phyloP scores from a whole-genome alignment of 805 yeast species.

The Blastobotrys terrestris region DNA sequence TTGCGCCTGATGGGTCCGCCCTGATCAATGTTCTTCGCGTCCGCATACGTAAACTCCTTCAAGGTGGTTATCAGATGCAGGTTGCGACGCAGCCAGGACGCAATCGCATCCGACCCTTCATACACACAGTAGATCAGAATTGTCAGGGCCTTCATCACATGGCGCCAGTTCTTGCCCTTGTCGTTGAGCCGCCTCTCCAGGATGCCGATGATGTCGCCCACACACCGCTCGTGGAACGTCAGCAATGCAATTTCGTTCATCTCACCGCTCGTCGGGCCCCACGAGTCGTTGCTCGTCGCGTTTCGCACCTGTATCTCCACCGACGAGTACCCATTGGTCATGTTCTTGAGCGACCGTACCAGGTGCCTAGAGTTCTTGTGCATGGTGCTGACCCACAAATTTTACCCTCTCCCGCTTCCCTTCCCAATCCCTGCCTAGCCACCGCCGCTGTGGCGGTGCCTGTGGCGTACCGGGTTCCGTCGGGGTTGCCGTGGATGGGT shows the following conservation, averaged over 20 bases:
- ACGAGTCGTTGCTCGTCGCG: constrained; percentile 78
- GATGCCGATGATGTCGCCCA: constrained; percentile 86
- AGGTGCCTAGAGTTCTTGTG: constrained; percentile 42
- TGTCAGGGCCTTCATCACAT: constrained; percentile 75
- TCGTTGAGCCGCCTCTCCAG: constrained; percentile 86
- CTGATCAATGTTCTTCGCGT: constrained; percentile 34
- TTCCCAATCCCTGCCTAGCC: background rate
- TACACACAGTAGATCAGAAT: constrained; percentile 83
- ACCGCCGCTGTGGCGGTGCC: background rate
- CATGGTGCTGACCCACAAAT: background rate
- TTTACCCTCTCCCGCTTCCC: background rate
- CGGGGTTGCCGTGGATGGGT: too few species aligned
- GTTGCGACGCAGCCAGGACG: constrained; percentile 83
- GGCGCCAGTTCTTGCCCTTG: constrained; percentile 96
- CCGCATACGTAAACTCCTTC: constrained; percentile 79
- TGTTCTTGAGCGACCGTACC: constrained; percentile 79
- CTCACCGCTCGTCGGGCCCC: constrained; percentile 70
- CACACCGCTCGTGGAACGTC: constrained; percentile 66
- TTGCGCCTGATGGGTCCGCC: constrained; percentile 29
- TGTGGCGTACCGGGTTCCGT: too few species aligned
- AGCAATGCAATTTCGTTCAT: constrained; percentile 65
- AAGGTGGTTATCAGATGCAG: constrained; percentile 79
- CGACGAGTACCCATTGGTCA: constrained; percentile 79
- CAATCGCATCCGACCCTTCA: constrained; percentile 81
- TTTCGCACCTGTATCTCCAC: constrained; percentile 85